Conservation (phyloP, 495 filamentous ascomycete genomes). For the Podospora fimiseda region DNA sequence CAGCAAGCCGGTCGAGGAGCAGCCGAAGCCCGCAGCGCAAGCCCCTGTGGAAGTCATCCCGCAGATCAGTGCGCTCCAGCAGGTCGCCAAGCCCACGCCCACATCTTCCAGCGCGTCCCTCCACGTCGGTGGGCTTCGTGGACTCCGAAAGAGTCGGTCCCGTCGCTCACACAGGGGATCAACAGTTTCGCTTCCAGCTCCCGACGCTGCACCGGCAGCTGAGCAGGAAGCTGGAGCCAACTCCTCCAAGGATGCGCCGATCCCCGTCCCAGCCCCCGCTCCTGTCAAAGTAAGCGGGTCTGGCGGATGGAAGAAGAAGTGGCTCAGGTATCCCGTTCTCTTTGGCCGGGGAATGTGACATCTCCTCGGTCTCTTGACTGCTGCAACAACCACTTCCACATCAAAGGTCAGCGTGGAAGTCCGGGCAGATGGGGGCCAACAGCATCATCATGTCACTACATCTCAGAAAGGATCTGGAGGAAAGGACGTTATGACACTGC, state of each 20-base stretch:
- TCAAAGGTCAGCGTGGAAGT: background rate
- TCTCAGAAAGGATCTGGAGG: too few relatives aligned
- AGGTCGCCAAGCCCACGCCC: background rate
- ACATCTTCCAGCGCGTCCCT: background rate
- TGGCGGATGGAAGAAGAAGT: conserved; percentile 24
- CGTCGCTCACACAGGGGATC: background rate
- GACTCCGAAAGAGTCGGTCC: background rate
- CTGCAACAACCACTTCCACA: background rate
- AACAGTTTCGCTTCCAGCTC: conserved; percentile 1
- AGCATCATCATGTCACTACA: background rate
- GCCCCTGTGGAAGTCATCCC: conserved; percentile 1
- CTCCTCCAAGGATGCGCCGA: background rate
- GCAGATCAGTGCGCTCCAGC: background rate
- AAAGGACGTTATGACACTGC: conserved; percentile 13
- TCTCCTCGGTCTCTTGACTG: background rate
- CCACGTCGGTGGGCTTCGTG: background rate
- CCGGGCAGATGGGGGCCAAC: background rate
- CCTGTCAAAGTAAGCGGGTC: conserved; percentile 15
- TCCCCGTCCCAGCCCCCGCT: conserved; percentile 1
- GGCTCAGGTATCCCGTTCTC: conserved; percentile 24
- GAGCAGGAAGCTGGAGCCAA: conserved; percentile 11
- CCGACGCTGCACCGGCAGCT: conserved; percentile 3
- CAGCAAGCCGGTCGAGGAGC: conserved; percentile 8
- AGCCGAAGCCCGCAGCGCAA: conserved; percentile 14
- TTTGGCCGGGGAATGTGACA: conserved; percentile 29